These are phyloP conservation scores for Dendrostoma leiphaemia DNA, from an alignment of 2,329 filamentous ascomycete genomes.

Conservation along the genomic window DNA sequence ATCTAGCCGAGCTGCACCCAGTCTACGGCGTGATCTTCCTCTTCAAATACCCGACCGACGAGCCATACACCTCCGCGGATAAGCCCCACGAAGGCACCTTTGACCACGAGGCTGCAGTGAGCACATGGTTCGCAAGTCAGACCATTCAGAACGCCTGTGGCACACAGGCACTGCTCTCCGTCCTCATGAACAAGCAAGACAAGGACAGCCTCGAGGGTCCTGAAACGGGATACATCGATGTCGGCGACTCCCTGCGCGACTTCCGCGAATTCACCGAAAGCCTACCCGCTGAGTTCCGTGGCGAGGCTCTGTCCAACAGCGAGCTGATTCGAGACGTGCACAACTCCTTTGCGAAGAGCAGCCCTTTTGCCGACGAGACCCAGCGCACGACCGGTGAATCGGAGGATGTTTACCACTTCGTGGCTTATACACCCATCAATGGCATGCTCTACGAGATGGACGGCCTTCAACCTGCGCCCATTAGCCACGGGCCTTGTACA, in stretches of 20 bases:
- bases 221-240: conserved; percentile 54
- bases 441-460: conserved; percentile 90
- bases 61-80: conserved; percentile 55
- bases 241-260: conserved; percentile 68
- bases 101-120: conserved; percentile 70
- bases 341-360: conserved; percentile 86
- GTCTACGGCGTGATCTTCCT: conserved; percentile 98
- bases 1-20: conserved; percentile 68
- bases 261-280: conserved; percentile 88
- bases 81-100: conserved; percentile 79
- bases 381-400: conserved; percentile 65
- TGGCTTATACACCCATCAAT: conserved; percentile 84
- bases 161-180: conserved; percentile 89
- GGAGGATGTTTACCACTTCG: conserved; percentile 96
- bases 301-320: conserved; percentile 60
- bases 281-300: conserved; percentile 71
- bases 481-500: conserved; percentile 77
- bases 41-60: conserved; percentile 88
- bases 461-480: conserved; percentile 88
- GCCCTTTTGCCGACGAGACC: conserved; percentile 91
- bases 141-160: conserved; percentile 99
- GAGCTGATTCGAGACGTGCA: conserved; percentile 75
- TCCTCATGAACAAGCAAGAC: conserved; percentile 80
- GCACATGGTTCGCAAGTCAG: conserved; percentile 91
- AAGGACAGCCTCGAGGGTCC: conserved; percentile 26